Evolutionary conservation across 805 yeast species (phyloP).

Genomic region (Sugiyamaella boreocaroliniensis): DNA sequence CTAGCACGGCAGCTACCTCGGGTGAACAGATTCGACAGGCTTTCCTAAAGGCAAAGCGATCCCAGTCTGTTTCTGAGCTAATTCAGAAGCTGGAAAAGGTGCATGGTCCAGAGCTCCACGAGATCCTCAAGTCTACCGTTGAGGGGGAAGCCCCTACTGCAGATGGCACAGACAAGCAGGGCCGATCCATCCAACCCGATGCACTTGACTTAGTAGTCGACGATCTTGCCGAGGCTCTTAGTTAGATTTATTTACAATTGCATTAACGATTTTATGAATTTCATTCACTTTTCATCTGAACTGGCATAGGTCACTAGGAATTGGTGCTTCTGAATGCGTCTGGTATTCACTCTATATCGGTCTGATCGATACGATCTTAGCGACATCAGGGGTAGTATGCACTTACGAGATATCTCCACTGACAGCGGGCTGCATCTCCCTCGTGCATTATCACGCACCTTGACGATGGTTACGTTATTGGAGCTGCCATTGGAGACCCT

Average conservation of each 20-base stretch:
- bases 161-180: background rate
- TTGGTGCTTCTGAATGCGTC: too few species aligned
- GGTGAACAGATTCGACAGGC: slow-evolving; percentile 45
- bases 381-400: too few species aligned
- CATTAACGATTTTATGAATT: background rate
- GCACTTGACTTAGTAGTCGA: slow-evolving; percentile 11
- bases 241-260: background rate
- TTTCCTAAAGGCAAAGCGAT: slow-evolving; percentile 14
- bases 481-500: background rate
- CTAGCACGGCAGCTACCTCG: slow-evolving; percentile 30
- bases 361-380: too few species aligned
- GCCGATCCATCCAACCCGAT: background rate
- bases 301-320: too few species aligned
- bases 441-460: too few species aligned
- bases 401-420: too few species aligned
- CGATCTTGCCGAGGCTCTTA: slow-evolving; percentile 10
- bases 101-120: slow-evolving; percentile 14
- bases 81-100: slow-evolving; percentile 14
- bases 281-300: too few species aligned
- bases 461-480: background rate
- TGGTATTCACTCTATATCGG: too few species aligned
- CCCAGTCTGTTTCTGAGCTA: slow-evolving; percentile 13
- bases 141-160: background rate
- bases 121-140: slow-evolving; percentile 7
- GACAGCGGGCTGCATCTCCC: background rate